Evolutionary conservation across 1,139 yeast species (phyloP).

Genomic region (Diutina neorugosa): DNA sequence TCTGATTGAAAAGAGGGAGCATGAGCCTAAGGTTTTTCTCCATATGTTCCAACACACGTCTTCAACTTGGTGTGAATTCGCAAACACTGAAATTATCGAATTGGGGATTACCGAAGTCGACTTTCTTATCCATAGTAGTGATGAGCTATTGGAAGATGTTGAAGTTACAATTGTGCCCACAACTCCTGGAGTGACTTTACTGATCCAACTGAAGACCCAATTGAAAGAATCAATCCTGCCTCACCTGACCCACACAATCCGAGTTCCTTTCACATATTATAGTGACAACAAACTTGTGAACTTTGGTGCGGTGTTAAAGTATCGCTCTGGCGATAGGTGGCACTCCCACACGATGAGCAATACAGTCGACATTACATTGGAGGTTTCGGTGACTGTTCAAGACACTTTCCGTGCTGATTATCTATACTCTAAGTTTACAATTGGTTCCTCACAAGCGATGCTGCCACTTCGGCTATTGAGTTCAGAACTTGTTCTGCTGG

Average conservation of each 20-base stretch:
- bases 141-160: conserved; percentile 9
- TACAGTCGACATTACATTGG: conserved; percentile 38
- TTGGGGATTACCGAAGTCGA: conserved; percentile 14
- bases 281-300: conserved; percentile 17
- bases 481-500: neutral
- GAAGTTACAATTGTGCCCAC: conserved; percentile 11
- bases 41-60: conserved; percentile 13
- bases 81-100: conserved; percentile 10
- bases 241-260: neutral
- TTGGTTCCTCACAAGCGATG: conserved; percentile 43
- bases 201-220: neutral
- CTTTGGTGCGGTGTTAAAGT: conserved; percentile 21
- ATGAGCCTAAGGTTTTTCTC: neutral
- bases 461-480: conserved; percentile 42
- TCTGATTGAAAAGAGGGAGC: neutral
- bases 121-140: conserved; percentile 12
- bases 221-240: neutral
- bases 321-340: conserved; percentile 10
- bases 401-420: conserved; percentile 50
- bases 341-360: neutral
- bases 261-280: conserved; percentile 14
- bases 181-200: conserved; percentile 7
- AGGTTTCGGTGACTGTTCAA: conserved; percentile 62
- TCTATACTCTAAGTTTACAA: conserved; percentile 54
- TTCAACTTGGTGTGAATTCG: conserved; percentile 13